Conservation (phyloP, 2,329 filamentous ascomycete species). For the Davidsoniella eucalypti region DNA sequence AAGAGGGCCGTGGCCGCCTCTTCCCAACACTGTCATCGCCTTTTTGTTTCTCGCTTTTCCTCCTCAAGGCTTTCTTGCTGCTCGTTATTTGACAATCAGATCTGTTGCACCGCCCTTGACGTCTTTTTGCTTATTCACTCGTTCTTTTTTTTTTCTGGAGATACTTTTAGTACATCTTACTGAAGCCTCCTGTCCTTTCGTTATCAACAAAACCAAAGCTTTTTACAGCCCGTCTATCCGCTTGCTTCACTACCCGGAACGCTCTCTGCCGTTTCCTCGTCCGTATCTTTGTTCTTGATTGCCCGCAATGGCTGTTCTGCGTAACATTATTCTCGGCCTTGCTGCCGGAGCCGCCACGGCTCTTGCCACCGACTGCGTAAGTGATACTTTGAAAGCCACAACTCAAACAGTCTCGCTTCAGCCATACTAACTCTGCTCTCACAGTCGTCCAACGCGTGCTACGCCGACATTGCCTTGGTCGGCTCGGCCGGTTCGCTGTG, state of each 20-base stretch:
- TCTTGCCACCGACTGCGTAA: slow-evolving; percentile 5
- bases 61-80: no score
- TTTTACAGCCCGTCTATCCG: no score
- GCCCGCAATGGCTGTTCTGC: slow-evolving; percentile 6
- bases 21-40: no score
- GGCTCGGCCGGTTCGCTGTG: slow-evolving; percentile 21
- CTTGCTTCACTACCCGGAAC: background rate
- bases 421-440: background rate
- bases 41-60: no score
- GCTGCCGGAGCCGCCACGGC: slow-evolving; percentile 1
- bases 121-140: no score
- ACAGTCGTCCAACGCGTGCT: slow-evolving; percentile 6
- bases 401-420: background rate
- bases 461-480: slow-evolving; percentile 15
- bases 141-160: background rate
- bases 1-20: no score
- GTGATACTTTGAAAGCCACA: background rate
- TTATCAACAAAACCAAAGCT: background rate
- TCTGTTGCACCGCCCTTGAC: no score
- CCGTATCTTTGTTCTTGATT: background rate
- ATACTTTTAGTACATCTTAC: background rate
- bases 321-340: slow-evolving; percentile 7
- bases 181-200: background rate
- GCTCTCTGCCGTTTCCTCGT: background rate
- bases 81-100: no score